Evolutionary conservation across 495 filamentous ascomycete species (phyloP), one percentile per base, ranked within the genome.

Genomic region (Xylaria nigripes): DNA sequence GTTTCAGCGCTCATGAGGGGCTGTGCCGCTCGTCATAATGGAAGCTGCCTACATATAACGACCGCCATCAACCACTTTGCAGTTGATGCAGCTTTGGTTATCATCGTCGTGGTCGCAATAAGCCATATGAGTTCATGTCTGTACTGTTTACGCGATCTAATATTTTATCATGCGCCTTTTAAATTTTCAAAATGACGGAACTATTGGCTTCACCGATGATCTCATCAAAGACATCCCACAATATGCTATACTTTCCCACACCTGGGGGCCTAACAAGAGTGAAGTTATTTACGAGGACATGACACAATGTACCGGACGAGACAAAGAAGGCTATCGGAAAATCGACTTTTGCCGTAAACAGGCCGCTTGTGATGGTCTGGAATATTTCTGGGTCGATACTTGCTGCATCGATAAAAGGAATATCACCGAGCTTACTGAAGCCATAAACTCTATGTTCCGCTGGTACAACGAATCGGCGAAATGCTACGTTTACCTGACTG

Each of bases 391-490:
- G 45, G 30, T 47, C 25, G 45, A 47, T 13, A 32, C 45, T 1
- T 47, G 45, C 45, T 47, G 48, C 44, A 71, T 50, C 24, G 38
- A 50, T 24, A 29, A 41, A 10, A 18, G 1, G 21, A 50, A 29
- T 16, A 22, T 18, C n/a, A 34, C 29, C 1, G 47, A 38, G 29
- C 47, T 50, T 7, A 23, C 9, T 27, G 36, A 50, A 45, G 58
- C 68, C 1, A 66, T 71, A 16, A 71, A 72, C 43, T 64, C 59
- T 22, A 72, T 72, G 65, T 71, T 51, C 48, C 12, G 34, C 16
- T 56, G 54, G 54, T 53, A 56, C 34, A 15, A 48, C 21, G 29
- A 48, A 3, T 42, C 56, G 13, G 15, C 19, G 6, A 16, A 29
- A 2, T 56, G 53, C 51, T 56, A 38, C 30, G 49, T 29, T 1